Base-by-base conservation (phyloP, 2,329 filamentous ascomycete genomes). In the Colletotrichum tamarilloi region DNA sequence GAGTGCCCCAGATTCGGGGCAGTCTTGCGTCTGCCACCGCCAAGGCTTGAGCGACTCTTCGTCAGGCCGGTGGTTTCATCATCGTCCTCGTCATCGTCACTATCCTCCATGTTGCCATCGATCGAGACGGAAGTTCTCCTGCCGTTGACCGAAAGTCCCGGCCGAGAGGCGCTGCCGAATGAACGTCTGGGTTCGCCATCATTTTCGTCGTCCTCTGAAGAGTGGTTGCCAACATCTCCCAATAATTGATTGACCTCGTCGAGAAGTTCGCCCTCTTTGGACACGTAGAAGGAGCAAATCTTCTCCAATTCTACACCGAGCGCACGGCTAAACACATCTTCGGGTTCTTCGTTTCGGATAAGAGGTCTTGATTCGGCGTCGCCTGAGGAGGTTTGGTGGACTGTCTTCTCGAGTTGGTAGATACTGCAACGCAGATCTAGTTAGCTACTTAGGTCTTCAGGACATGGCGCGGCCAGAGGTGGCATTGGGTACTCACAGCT, bases 291-390 rank as follows among this genome's bases (percentile, higher is more conserved):
- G 0, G 93, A 93, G 78, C 91, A 93, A 74, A 99, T 95, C 87
- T 98, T 98, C 80, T 98, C 95, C 63, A 99, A 86, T 82, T 99
- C 97, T 55, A 93, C 89, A 79, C 97, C 95, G 22, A 99, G 89
- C 53, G 95, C 92, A 75, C 92, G 92, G 76, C 89, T 88, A 81
- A 99, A 99, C 72, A 95, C 89, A 52, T 90, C 88, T 81, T 98
- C 95, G 16, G 95, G 93, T 72, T 97, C 93, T 72, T 90, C 89
- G 68, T 88, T 87, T 73, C 88, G 86, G 72, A 99, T 92, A 53
- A 99, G 89, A 5, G 97, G 95, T 12, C 95, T 92, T 7, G 92
- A 93, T 85, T 99, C 97, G 77, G 92, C 90, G 84, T 98, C 96
- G 72, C 90, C 86, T 67, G 83, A 82, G 24, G 86, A 84, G 30